phyloP scores from a whole-genome alignment of 352 stramenopile genomes.

The Phytophthora brassicae region DNA sequence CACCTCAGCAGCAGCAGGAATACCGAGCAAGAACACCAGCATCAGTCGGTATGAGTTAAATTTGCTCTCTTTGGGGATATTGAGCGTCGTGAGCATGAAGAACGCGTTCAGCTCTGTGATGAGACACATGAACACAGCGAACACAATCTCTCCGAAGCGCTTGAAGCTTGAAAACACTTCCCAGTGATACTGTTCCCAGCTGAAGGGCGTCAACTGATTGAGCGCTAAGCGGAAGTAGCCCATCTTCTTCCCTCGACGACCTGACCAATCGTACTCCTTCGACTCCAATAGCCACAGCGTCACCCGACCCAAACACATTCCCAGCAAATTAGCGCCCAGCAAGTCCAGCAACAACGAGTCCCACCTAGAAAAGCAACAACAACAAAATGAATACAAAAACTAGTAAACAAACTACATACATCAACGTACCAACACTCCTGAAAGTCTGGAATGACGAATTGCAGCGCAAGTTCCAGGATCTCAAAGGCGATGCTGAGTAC shows the following conservation, averaged over 20 bases:
- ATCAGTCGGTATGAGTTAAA: constrained; percentile 83
- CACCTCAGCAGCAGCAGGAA: constrained; percentile 79
- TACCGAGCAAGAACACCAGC: constrained; percentile 80
- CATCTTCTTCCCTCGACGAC: constrained; percentile 72
- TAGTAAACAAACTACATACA: background rate
- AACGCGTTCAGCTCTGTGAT: constrained; percentile 93
- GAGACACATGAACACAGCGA: constrained; percentile 84
- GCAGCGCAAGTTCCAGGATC: constrained; percentile 84
- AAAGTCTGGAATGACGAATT: constrained; percentile 93
- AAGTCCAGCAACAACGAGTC: constrained; percentile 92
- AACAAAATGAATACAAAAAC: background rate
- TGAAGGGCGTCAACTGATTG: constrained; percentile 88
- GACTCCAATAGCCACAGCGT: constrained; percentile 82
- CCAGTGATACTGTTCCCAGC: constrained; percentile 90
- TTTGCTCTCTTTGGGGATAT: constrained; percentile 85
- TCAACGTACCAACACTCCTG: constrained; percentile 88
- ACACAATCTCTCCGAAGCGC: constrained; percentile 81
- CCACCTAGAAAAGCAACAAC: constrained; percentile 49
- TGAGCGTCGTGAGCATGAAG: constrained; percentile 90
- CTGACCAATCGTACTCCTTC: constrained; percentile 91
- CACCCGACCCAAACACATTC: constrained; percentile 80
- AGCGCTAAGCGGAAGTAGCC: constrained; percentile 69
- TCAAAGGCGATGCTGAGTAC: constrained; percentile 91
- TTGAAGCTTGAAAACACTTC: constrained; percentile 92
- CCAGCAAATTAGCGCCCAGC: constrained; percentile 90